Percentiles rank a stretch among this genome's conserved stretches.
These are phyloP conservation scores for Colletotrichum endophyticum DNA, from an alignment of 2,329 filamentous ascomycete species.

Conservation along the genomic window DNA sequence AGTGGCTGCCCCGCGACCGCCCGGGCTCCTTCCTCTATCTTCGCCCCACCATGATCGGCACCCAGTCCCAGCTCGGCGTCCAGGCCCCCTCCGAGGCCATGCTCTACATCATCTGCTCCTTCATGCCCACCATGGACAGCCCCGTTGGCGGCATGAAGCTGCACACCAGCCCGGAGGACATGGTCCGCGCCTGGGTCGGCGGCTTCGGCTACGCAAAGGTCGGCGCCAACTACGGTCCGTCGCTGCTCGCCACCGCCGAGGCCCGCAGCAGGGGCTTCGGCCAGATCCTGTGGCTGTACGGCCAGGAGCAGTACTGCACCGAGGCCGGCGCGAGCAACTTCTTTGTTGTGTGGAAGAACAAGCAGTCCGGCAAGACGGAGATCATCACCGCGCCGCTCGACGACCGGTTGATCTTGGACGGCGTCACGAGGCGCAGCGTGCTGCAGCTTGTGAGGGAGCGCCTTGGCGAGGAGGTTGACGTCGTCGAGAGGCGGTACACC, in stretches of 20 bases:
- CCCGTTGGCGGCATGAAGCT: slow-evolving; percentile 69
- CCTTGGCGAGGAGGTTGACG: slow-evolving; percentile 64
- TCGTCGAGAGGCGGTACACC: slow-evolving; percentile 83
- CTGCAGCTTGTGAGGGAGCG: slow-evolving; percentile 73
- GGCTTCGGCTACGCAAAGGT: slow-evolving; percentile 93
- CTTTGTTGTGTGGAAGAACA: slow-evolving; percentile 79
- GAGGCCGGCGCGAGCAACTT: slow-evolving; percentile 94
- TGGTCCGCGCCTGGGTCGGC: slow-evolving; percentile 89
- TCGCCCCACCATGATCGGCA: slow-evolving; percentile 86
- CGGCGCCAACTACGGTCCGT: slow-evolving; percentile 95
- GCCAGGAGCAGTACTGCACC: slow-evolving; percentile 77
- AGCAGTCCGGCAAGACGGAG: slow-evolving; percentile 64
- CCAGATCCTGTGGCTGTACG: slow-evolving; percentile 95
- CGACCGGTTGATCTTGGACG: slow-evolving; percentile 84
- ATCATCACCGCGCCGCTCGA: slow-evolving; percentile 85
- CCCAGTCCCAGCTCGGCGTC: slow-evolving; percentile 80
- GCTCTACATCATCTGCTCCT: slow-evolving; percentile 79
- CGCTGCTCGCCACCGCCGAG: slow-evolving; percentile 79
- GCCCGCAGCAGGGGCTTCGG: slow-evolving; percentile 77
- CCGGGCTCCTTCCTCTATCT: slow-evolving; percentile 81
- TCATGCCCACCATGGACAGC: slow-evolving; percentile 62
- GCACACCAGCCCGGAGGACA: slow-evolving; percentile 80
- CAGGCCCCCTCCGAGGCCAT: slow-evolving; percentile 82
- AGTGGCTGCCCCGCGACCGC: slow-evolving; percentile 77
- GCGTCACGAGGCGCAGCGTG: slow-evolving; percentile 83